Evolutionary conservation across 306 rosid genomes (phyloP), one percentile per base, ranked within the genome.

Genomic region (Vigna radiata): DNA sequence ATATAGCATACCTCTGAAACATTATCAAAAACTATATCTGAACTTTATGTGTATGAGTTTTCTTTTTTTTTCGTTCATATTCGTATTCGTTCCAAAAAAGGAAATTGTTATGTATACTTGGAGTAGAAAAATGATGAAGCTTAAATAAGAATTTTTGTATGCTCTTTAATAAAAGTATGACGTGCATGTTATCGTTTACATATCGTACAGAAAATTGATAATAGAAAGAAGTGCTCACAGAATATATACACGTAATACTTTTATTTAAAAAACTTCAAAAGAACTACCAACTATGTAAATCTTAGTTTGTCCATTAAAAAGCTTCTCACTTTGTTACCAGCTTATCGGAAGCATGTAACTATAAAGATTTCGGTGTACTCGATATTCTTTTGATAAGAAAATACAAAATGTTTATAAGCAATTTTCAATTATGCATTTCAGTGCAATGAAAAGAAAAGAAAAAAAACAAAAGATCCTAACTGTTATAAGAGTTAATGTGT

Each of bases 311-410:
- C 19, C 36, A 43, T 43, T 43, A 13, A 43, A 41, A 66, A 37
- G 6, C n/a, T 18, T 50, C 47, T 31, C 63, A 15, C 6, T 27
- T 27, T 29, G 48, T 21, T 68, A 29, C 12, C 62, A 2, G 62
- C 31, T 50, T 16, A 50, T 21, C 3, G 54, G 8, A 18, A 52
- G 15, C 14, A 54, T 14, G 41, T 41, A 54, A 21, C 27, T 3
- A n/a, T 10, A 0, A 49, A 69, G 33, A 54, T 46, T 44, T 5
- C 17, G 10, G 33, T 37, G 17, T 52, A 37, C 14, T 3, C 21
- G 25, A 73, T n/a, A 58, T 56, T 58, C 31, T 56, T 62, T 47
- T 31, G 16, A 17, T 17, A 29, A 17, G 78, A 31, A 60, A 29
- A 0, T 46, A 47, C 21, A 25, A 25, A 25, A 25, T 25, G 3